Evolutionary conservation across 148 eudicot species (phyloP), one percentile per base, ranked within the genome.

Genomic region (Camellia sinensis): DNA sequence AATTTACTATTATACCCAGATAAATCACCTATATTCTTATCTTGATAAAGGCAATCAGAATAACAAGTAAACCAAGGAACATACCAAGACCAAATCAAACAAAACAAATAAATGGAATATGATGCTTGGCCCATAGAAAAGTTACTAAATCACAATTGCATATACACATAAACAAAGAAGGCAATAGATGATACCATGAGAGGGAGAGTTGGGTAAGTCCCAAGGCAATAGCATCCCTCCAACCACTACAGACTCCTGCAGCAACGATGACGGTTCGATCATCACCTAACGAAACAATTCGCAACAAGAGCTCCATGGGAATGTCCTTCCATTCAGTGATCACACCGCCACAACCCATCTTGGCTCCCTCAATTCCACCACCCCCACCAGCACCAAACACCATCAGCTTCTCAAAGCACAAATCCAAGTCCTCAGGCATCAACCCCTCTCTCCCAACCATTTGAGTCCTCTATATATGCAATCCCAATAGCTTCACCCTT

Each of bases 201-300:
- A 96, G 95, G 50, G 91, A 89, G 18, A 93, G 95, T 75, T 75
- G 92, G 7, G 95, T 82, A 21, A 89, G 89, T 8, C 98, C 99
- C 78, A 87, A 85, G 74, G 86, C 90, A 71, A 96, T 81, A 63
- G 98, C 95, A 74, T 96, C 95, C 79, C 97, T 92, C 99, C 99
- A 96, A 9, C 92, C 99, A 80, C 84, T 84, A 61, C 99, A 96
- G 2, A 93, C 98, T 18, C 90, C 94, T 3, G 95, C 88, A 79
- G 92, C 98, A 83, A 84, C 91, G 56, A 96, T 85, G 63, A 90
- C 93, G 6, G 92, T 87, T 78, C 84, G 93, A 86, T 92, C 98
- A 88, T 96, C 98, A 41, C 89, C 91, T 76, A 92, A 92, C 0
- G 88, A 89, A 7, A 92, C 76, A 65, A 96, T 93, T 75, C 97